A percentile compares a stretch with the other conserved stretches of the same genome.
These are phyloP conservation scores for Bretschneidera sinensis DNA, from an alignment of 345 rosid species.

Conservation along the genomic window DNA sequence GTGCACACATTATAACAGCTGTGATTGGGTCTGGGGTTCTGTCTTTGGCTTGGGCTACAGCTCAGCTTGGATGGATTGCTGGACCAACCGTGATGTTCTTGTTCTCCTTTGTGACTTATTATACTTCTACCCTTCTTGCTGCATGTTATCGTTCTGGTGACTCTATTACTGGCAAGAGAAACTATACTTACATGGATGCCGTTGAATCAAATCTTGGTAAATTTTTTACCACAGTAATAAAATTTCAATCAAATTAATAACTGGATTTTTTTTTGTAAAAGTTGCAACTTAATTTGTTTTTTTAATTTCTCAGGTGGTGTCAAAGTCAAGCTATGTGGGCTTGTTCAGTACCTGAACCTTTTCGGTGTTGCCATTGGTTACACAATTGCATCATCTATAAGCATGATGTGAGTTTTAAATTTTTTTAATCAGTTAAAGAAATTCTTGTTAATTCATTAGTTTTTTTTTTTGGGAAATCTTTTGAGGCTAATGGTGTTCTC, in stretches of 20 bases:
- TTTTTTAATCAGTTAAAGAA: no score
- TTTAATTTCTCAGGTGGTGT: conserved; percentile 44
- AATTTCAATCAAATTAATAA: neutral
- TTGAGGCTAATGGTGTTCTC: no score
- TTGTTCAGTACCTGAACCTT: conserved; percentile 60
- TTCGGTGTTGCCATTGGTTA: conserved; percentile 76
- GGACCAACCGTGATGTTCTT: conserved; percentile 60
- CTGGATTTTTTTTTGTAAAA: conserved; percentile 1
- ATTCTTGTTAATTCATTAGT: neutral
- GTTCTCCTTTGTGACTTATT: conserved; percentile 69
- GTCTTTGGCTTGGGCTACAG: conserved; percentile 73
- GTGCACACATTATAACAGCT: conserved; percentile 69
- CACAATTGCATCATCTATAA: conserved; percentile 67
- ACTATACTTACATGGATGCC: conserved; percentile 74
- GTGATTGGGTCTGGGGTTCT: conserved; percentile 81
- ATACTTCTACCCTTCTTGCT: conserved; percentile 54
- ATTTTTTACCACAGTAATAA: neutral
- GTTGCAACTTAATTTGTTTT: neutral
- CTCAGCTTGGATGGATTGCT: conserved; percentile 80
- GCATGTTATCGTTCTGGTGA: conserved; percentile 72
- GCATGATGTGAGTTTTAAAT: conserved; percentile 48
- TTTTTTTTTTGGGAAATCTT: neutral
- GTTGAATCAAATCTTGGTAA: conserved; percentile 58
- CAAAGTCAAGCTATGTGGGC: conserved; percentile 58
- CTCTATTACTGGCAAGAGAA: conserved; percentile 51